Evolutionary conservation across 2,329 filamentous ascomycete species (phyloP).

Genomic region (Phoma herbarum): DNA sequence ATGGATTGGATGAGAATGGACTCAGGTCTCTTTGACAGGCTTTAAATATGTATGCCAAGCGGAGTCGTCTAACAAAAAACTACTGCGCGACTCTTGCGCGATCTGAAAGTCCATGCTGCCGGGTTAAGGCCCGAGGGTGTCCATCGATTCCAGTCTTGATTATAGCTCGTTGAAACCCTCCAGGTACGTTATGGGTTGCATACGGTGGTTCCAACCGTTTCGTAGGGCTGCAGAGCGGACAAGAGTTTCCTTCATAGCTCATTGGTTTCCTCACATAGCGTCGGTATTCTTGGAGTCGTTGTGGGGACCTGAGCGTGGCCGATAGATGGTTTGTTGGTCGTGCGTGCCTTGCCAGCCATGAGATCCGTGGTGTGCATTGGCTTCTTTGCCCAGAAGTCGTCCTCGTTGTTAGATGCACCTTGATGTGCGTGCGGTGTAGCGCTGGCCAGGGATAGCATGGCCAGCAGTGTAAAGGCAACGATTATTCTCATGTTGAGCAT

Average conservation of each 20-base stretch:
- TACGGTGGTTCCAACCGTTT: too few relatives aligned
- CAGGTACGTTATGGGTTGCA: background rate
- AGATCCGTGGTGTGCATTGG: constrained; percentile 20
- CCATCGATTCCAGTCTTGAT: background rate
- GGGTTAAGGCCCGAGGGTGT: too few relatives aligned
- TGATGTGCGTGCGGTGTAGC: background rate
- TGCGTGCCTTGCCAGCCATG: constrained; percentile 9
- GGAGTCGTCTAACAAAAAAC: too few relatives aligned
- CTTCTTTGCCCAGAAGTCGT: constrained; percentile 15
- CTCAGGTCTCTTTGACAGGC: too few relatives aligned
- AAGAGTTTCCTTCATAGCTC: constrained; percentile 2
- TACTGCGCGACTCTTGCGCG: too few relatives aligned
- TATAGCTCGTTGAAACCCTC: background rate
- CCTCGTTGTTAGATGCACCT: background rate
- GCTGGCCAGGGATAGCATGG: background rate
- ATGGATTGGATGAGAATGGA: too few relatives aligned
- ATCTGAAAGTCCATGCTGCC: too few relatives aligned
- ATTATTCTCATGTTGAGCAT: background rate
- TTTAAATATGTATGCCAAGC: too few relatives aligned
- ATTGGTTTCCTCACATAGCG: background rate
- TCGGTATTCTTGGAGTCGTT: background rate
- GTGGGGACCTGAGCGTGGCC: background rate
- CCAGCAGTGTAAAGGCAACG: background rate
- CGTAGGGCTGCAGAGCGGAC: background rate
- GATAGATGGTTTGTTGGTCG: background rate